A percentile compares a stretch with the other conserved stretches of the same genome.
Evolutionary conservation across 225 moss, liverwort and hornwort species (phyloP).

Genomic region (Bryum argenteum): DNA sequence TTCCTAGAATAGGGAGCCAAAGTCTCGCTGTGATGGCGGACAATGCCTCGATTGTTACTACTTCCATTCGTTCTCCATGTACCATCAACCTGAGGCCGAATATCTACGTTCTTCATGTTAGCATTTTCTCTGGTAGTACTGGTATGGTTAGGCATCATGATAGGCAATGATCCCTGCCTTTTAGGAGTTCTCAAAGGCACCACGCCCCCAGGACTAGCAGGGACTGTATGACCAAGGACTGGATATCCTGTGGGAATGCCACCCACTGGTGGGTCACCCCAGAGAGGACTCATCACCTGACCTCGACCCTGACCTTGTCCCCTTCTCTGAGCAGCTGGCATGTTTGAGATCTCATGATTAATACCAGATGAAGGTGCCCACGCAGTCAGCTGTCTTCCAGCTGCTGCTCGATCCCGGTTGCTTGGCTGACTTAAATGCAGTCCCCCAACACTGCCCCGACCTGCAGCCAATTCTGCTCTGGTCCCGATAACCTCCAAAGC

Average conservation of each 20-base stretch:
- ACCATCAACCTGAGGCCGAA: conserved; percentile 47
- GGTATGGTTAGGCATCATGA: conserved; percentile 32
- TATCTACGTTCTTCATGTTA: conserved; percentile 49
- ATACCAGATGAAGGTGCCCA: conserved; percentile 54
- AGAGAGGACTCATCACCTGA: conserved; percentile 48
- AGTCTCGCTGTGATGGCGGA: conserved; percentile 46
- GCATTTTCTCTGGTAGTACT: conserved; percentile 43
- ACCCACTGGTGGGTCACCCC: conserved; percentile 57
- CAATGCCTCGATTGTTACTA: conserved; percentile 45
- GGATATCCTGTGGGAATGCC: conserved; percentile 46
- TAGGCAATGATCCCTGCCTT: conserved; percentile 50
- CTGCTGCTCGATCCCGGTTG: conserved; percentile 48
- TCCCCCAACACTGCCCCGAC: conserved; percentile 46
- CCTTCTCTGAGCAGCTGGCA: conserved; percentile 54
- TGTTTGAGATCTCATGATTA: conserved; percentile 47
- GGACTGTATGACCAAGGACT: conserved; percentile 45
- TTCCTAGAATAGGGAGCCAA: conserved; percentile 37
- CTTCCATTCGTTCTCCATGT: conserved; percentile 62
- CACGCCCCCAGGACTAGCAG: conserved; percentile 46
- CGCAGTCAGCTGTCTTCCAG: conserved; percentile 53
- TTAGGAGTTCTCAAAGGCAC: conserved; percentile 50
- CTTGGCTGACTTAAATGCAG: conserved; percentile 47
- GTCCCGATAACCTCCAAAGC: conserved; percentile 58
- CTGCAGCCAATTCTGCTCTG: conserved; percentile 53
- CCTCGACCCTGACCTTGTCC: conserved; percentile 56